Conservation (phyloP, 495 filamentous ascomycete genomes). For the Parmelia sp. region DNA sequence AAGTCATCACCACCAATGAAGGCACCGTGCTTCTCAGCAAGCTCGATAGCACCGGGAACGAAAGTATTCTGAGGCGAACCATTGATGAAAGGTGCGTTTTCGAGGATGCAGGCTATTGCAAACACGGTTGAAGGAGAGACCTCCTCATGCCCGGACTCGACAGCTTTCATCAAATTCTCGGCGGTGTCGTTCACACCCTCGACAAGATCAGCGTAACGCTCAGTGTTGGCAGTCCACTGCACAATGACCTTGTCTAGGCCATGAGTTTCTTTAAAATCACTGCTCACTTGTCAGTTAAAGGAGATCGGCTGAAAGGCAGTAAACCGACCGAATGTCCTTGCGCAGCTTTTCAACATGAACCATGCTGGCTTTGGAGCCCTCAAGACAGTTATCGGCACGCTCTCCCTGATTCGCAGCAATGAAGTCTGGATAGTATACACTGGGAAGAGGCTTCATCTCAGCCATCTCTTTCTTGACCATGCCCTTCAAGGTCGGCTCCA, state of each 20-base stretch:
- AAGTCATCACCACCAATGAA: constrained; percentile 99
- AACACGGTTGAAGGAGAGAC: constrained; percentile 93
- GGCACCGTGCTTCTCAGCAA: constrained; percentile 79
- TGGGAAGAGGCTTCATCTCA: constrained; percentile 80
- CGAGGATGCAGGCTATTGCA: constrained; percentile 87
- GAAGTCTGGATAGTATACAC: constrained; percentile 98
- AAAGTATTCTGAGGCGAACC: constrained; percentile 99
- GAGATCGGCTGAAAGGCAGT: not conserved
- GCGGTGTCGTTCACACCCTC: constrained; percentile 93
- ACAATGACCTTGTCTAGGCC: constrained; percentile 92
- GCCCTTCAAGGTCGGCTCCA: constrained; percentile 86
- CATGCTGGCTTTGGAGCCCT: constrained; percentile 73
- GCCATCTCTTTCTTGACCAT: constrained; percentile 90
- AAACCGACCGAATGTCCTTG: constrained; percentile 79
- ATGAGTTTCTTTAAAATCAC: constrained; percentile 85
- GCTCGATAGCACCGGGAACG: constrained; percentile 82
- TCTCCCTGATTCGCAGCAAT: constrained; percentile 98
- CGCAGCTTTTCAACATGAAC: constrained; percentile 92
- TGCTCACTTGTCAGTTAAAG: constrained; percentile 30
- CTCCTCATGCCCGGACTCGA: constrained; percentile 80
- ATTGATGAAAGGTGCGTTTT: constrained; percentile 94
- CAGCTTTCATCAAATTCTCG: constrained; percentile 82
- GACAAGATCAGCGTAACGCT: constrained; percentile 86
- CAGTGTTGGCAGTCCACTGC: constrained; percentile 98
- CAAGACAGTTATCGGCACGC: constrained; percentile 84